A percentile compares a stretch with the other conserved stretches of the same genome.
Conservation (phyloP, 805 yeast genomes). For the Hanseniaspora thailandica region DNA sequence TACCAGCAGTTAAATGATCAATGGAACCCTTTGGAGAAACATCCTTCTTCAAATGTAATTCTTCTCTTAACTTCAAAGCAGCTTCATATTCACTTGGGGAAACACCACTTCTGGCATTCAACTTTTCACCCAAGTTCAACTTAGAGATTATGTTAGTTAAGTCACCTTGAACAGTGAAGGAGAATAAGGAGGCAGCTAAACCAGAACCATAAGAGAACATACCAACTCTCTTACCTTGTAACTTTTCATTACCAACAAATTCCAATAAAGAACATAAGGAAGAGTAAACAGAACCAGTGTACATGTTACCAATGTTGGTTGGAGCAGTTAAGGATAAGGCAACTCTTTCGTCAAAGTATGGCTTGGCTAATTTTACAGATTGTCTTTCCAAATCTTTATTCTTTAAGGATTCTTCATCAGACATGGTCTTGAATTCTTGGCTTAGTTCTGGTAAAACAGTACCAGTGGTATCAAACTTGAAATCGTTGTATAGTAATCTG, state of each 20-base stretch:
- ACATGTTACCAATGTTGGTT: constrained; percentile 96
- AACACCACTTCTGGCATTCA: constrained; percentile 51
- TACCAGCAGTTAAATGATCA: constrained; percentile 59
- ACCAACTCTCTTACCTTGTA: constrained; percentile 78
- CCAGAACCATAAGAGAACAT: constrained; percentile 97
- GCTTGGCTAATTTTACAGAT: constrained; percentile 68
- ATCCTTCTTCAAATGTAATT: constrained; percentile 69
- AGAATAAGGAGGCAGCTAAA: constrained; percentile 79
- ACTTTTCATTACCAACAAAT: constrained; percentile 58
- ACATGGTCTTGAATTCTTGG: constrained; percentile 28
- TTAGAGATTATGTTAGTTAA: constrained; percentile 50
- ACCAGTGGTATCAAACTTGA: constrained; percentile 49
- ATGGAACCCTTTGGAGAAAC: constrained; percentile 69
- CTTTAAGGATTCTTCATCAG: constrained; percentile 51
- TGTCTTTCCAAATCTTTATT: constrained; percentile 78
- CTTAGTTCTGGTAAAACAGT: constrained; percentile 49
- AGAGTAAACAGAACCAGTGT: constrained; percentile 87
- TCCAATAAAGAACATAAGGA: constrained; percentile 71
- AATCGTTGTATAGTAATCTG: constrained; percentile 82
- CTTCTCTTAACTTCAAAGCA: constrained; percentile 77
- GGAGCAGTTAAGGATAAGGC: constrained; percentile 74
- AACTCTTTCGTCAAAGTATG: constrained; percentile 53
- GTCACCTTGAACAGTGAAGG: constrained; percentile 73
- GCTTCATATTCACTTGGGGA: constrained; percentile 74
- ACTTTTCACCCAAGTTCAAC: constrained; percentile 56